A percentile compares a stretch with the other conserved stretches of the same genome.
Conservation (phyloP, 148 eudicot species). For the Polygonum maritimum region DNA sequence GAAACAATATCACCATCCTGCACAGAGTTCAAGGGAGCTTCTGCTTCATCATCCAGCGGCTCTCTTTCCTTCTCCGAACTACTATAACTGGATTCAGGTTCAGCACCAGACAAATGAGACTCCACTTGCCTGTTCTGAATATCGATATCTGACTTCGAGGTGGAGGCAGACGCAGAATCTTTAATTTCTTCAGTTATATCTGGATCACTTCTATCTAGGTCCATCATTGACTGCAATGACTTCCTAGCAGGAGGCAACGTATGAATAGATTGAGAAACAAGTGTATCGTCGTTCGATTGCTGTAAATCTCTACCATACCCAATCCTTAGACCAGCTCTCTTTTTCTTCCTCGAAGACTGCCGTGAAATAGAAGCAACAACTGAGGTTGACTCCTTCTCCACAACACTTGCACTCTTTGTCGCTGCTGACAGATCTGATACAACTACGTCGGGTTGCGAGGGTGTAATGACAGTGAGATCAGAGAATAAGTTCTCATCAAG, state of each 20-base stretch:
- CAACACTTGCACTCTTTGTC: constrained; percentile 11
- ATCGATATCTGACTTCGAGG: constrained; percentile 6
- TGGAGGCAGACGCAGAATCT: constrained; percentile 11
- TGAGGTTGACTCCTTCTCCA: constrained; percentile 16
- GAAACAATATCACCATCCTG: constrained; percentile 8
- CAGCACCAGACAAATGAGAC: constrained; percentile 11
- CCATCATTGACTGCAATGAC: constrained; percentile 5
- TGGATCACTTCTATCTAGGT: constrained; percentile 12
- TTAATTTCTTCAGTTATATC: constrained; percentile 14
- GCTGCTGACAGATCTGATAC: constrained; percentile 12
- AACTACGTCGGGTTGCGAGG: constrained; percentile 23
- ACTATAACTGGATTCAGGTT: constrained; percentile 9
- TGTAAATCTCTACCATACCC: constrained; percentile 60
- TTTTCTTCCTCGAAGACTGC: constrained; percentile 57
- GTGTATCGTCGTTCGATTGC: constrained; percentile 21
- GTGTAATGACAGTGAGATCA: constrained; percentile 54
- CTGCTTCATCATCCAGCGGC: constrained; percentile 9
- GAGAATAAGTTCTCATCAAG: constrained; percentile 81
- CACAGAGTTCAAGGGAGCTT: constrained; percentile 5
- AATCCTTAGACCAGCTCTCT: constrained; percentile 51
- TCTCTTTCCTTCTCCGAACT: background rate
- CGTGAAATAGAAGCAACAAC: constrained; percentile 27
- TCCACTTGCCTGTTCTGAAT: constrained; percentile 11
- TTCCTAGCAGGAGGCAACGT: constrained; percentile 11
- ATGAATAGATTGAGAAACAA: constrained; percentile 15